A percentile compares a stretch with the other conserved stretches of the same genome.
phyloP scores from a whole-genome alignment of 805 yeast species.

The Pichia rugopelliculosa region DNA sequence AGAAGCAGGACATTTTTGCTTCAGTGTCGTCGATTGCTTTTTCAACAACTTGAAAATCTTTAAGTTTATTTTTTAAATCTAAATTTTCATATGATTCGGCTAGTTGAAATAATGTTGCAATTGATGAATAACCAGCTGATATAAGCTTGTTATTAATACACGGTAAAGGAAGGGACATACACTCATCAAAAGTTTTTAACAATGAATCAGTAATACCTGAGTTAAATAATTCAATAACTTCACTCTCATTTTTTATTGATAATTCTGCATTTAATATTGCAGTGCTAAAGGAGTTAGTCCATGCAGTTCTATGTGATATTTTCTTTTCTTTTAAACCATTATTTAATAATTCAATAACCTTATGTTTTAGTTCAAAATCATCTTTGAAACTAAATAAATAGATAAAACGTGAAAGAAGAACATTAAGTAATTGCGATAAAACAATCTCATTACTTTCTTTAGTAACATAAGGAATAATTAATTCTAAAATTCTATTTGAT shows the following conservation, averaged over 20 bases:
- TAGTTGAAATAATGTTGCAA: conserved; percentile 19
- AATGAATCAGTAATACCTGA: conserved; percentile 11
- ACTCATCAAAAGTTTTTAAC: conserved; percentile 30
- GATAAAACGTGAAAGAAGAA: conserved; percentile 41
- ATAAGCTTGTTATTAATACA: conserved; percentile 46
- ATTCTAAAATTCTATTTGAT: conserved; percentile 31
- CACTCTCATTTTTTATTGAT: neutral
- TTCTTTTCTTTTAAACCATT: conserved; percentile 65
- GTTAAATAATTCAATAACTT: conserved; percentile 6
- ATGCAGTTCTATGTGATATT: conserved; percentile 50
- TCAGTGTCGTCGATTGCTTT: conserved; percentile 27
- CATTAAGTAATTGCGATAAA: conserved; percentile 40
- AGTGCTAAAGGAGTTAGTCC: conserved; percentile 52
- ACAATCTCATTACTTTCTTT: conserved; percentile 76
- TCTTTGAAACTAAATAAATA: conserved; percentile 20
- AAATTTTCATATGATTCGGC: conserved; percentile 10
- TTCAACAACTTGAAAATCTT: conserved; percentile 25
- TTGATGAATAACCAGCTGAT: conserved; percentile 46
- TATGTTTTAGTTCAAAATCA: conserved; percentile 17
- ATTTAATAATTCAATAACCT: conserved; percentile 29
- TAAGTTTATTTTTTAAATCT: conserved; percentile 12
- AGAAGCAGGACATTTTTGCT: conserved; percentile 37
- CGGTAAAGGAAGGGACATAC: conserved; percentile 45
- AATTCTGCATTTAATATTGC: conserved; percentile 15
- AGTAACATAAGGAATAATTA: conserved; percentile 43